These are phyloP conservation scores for Quercus lobata DNA, from an alignment of 331 rosid species.

Conservation along the genomic window DNA sequence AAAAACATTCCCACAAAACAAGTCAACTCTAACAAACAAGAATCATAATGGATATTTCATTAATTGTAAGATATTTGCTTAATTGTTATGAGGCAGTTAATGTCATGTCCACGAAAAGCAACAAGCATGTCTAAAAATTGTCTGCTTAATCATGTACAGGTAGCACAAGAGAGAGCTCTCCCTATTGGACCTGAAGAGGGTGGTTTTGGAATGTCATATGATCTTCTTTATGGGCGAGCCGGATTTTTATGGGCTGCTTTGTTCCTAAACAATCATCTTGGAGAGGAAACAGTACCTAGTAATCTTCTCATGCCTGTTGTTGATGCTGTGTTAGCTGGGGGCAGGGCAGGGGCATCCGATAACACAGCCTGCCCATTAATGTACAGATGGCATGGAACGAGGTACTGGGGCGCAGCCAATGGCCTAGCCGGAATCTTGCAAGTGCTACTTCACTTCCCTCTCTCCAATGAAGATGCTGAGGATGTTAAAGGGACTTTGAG, in stretches of 20 bases:
- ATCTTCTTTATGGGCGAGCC: conserved; percentile 80
- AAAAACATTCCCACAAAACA: too few relatives aligned
- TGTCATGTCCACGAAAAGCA: not conserved
- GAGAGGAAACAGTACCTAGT: conserved; percentile 48
- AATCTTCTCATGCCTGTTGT: conserved; percentile 59
- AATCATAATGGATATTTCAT: not conserved
- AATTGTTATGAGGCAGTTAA: not conserved
- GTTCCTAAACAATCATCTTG: conserved; percentile 63
- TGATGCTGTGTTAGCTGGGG: conserved; percentile 80
- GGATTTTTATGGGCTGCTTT: conserved; percentile 87
- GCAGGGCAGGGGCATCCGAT: conserved; percentile 84
- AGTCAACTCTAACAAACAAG: not conserved
- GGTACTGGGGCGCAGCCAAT: conserved; percentile 87
- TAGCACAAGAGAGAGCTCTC: conserved; percentile 77
- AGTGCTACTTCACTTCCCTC: conserved; percentile 73
- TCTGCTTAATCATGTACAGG: conserved; percentile 28
- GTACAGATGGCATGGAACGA: conserved; percentile 94
- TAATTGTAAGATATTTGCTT: too few relatives aligned
- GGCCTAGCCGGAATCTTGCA: conserved; percentile 87
- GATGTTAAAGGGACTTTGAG: conserved; percentile 75
- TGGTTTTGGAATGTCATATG: conserved; percentile 96
- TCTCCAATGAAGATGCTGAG: conserved; percentile 57
- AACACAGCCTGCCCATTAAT: conserved; percentile 76
- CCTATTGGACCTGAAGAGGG: conserved; percentile 95
- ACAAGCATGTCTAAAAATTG: not conserved